phyloP scores from a whole-genome alignment of 768 basidiomycete species.

The Sporobolomyces pararoseus region DNA sequence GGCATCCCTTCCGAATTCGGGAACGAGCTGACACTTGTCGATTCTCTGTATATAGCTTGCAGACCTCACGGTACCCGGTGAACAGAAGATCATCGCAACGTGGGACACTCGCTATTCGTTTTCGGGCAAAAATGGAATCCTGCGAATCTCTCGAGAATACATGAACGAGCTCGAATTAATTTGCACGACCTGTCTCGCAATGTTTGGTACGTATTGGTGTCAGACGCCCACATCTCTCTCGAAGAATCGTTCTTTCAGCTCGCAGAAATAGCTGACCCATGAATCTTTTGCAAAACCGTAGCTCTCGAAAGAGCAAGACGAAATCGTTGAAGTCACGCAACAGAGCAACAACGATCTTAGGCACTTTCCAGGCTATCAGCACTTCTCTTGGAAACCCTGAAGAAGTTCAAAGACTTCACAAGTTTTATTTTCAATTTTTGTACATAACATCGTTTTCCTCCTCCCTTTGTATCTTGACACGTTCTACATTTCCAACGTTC shows the following conservation, averaged over 20 bases:
- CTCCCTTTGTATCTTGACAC: too few species aligned
- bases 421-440: too few species aligned
- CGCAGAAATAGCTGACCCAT: too few species aligned
- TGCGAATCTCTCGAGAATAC: background rate
- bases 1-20: background rate
- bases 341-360: too few species aligned
- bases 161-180: conserved; percentile 2
- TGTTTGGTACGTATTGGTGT: background rate
- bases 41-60: too few species aligned
- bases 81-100: conserved; percentile 4
- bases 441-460: background rate
- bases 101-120: background rate
- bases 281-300: too few species aligned
- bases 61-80: background rate
- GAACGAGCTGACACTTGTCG: background rate
- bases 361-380: too few species aligned
- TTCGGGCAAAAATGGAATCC: background rate
- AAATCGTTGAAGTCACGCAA: background rate
- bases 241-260: too few species aligned
- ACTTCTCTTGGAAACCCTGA: too few species aligned
- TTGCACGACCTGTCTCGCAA: background rate
- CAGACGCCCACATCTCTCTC: too few species aligned
- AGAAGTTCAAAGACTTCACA: too few species aligned
- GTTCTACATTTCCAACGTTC: too few species aligned
- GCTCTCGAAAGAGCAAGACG: conserved; percentile 11